Evolutionary conservation across 495 filamentous ascomycete species (phyloP).

Genomic region (Talaromyces wortmannii): DNA sequence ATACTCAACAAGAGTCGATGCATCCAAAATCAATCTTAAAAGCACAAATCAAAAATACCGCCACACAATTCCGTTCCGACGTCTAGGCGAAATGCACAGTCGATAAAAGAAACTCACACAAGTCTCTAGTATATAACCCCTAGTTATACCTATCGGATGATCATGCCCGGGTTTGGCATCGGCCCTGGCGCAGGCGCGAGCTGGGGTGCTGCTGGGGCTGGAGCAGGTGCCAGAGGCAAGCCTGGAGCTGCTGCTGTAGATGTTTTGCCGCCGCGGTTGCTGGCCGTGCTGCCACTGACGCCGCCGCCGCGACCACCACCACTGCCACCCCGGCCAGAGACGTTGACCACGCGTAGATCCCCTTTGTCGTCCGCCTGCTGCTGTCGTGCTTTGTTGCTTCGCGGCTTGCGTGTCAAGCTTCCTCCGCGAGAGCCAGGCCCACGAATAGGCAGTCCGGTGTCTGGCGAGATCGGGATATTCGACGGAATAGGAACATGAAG

Average conservation of each 20-base stretch:
- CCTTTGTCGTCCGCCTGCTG: constrained; percentile 51
- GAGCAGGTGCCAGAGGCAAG: constrained; percentile 19
- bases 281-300: constrained; percentile 6
- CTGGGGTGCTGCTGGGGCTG: constrained; percentile 21
- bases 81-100: too few species aligned
- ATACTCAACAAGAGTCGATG: too few species aligned
- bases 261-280: constrained; percentile 6
- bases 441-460: constrained; percentile 47
- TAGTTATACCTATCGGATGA: neutral
- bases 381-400: constrained; percentile 67
- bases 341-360: constrained; percentile 21
- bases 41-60: too few species aligned
- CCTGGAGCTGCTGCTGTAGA: constrained; percentile 14
- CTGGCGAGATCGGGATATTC: constrained; percentile 34
- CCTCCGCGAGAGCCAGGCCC: constrained; percentile 75
- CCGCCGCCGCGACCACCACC: constrained; percentile 21
- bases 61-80: too few species aligned
- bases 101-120: too few species aligned
- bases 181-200: constrained; percentile 6
- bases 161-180: neutral
- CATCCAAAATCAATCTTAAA: too few species aligned
- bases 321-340: constrained; percentile 21
- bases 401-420: constrained; percentile 65
- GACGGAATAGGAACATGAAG: constrained; percentile 34
- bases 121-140: too few species aligned